phyloP scores from a whole-genome alignment of 371 early-diverging fungal genomes.

The Mucor saturninus region DNA sequence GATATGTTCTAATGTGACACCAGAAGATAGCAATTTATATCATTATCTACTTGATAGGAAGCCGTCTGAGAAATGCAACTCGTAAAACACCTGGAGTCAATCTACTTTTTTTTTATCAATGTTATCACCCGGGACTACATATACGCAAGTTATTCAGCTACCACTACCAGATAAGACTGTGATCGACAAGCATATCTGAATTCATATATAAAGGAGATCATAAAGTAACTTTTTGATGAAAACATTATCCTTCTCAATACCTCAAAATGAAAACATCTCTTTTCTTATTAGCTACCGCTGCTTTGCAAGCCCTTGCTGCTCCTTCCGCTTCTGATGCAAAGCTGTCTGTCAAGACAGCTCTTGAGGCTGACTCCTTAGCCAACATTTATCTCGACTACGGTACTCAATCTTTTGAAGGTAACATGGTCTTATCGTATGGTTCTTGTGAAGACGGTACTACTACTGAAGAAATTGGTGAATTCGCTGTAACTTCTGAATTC shows the following conservation, averaged over 20 bases:
- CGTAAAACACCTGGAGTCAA: too few relatives aligned
- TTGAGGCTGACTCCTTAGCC: slow-evolving; percentile 27
- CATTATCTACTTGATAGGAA: not conserved
- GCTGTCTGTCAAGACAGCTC: slow-evolving; percentile 12
- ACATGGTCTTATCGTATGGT: slow-evolving; percentile 21
- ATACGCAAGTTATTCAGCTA: too few relatives aligned
- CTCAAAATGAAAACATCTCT: slow-evolving; percentile 18
- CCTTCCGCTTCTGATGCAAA: slow-evolving; percentile 16
- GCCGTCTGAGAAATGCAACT: not conserved
- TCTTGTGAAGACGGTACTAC: slow-evolving; percentile 17
- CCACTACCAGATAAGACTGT: too few relatives aligned
- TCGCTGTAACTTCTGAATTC: slow-evolving; percentile 20
- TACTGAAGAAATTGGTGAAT: slow-evolving; percentile 22
- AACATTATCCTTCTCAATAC: not conserved
- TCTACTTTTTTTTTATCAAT: too few relatives aligned
- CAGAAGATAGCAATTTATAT: not conserved
- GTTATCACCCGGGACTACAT: too few relatives aligned
- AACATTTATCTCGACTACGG: slow-evolving; percentile 37
- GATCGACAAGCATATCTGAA: too few relatives aligned
- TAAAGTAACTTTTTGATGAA: not conserved
- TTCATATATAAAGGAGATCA: not conserved
- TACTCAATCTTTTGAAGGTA: slow-evolving; percentile 12
- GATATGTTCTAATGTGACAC: not conserved
- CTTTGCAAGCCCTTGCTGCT: slow-evolving; percentile 32
- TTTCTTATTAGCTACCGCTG: slow-evolving; percentile 31